Conservation (phyloP, 257 asterid species). For the Nicotiana sylvestris region DNA sequence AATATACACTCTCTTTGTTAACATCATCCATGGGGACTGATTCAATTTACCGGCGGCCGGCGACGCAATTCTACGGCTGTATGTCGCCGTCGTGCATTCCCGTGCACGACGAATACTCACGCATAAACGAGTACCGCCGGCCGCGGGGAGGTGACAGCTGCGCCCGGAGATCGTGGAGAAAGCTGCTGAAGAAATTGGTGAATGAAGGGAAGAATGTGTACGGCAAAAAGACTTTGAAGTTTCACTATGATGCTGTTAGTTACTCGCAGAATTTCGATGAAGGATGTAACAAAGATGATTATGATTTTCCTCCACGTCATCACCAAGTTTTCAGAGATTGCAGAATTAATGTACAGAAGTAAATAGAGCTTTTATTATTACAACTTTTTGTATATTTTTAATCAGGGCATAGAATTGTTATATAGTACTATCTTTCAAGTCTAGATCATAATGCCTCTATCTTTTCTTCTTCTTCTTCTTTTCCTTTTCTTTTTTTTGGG, state of each 20-base stretch:
- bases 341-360: conserved; percentile 26
- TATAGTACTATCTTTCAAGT: neutral
- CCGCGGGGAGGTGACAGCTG: neutral
- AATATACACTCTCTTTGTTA: neutral
- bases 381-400: neutral
- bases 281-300: conserved; percentile 52
- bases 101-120: conserved; percentile 66
- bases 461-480: neutral
- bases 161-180: conserved; percentile 34
- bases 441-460: neutral
- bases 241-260: conserved; percentile 84
- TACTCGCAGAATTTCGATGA: conserved; percentile 85
- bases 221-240: conserved; percentile 35
- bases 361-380: neutral
- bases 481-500: neutral
- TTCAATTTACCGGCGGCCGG: conserved; percentile 25
- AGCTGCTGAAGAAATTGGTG: conserved; percentile 51
- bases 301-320: conserved; percentile 31
- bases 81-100: conserved; percentile 78
- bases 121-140: conserved; percentile 24
- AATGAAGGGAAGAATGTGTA: conserved; percentile 58
- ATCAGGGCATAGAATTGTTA: neutral
- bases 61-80: conserved; percentile 50
- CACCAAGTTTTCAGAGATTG: conserved; percentile 25
- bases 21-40: conserved; percentile 39